phyloP scores from a whole-genome alignment of 345 rosid species.

The Anacardium occidentale region DNA sequence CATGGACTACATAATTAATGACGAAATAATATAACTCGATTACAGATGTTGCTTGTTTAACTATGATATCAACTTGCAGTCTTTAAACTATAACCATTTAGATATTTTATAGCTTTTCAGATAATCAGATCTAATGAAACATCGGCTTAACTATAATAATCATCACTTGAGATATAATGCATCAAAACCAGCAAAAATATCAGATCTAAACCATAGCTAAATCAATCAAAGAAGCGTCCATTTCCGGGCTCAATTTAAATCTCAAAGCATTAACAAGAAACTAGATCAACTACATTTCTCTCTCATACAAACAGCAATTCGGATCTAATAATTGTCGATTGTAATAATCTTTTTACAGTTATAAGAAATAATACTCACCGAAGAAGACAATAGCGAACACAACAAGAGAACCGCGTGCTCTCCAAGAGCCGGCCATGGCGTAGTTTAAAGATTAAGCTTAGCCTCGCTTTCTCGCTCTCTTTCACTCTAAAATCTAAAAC shows the following conservation, averaged over 20 bases:
- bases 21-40: background rate
- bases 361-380: constrained; percentile 39
- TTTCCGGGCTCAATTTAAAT: background rate
- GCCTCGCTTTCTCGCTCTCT: background rate
- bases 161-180: constrained; percentile 12
- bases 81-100: background rate
- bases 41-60: no score
- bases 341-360: background rate
- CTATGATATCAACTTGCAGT: background rate
- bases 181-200: background rate
- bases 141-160: background rate
- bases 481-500: background rate
- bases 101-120: background rate
- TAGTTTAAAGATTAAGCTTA: background rate
- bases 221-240: background rate
- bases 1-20: no score
- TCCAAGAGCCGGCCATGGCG: constrained; percentile 55
- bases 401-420: constrained; percentile 48
- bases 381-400: constrained; percentile 48
- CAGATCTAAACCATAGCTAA: constrained; percentile 20
- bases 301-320: background rate
- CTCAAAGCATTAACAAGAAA: background rate
- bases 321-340: background rate
- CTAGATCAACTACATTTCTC: background rate
- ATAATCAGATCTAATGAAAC: constrained; percentile 2